phyloP scores from a whole-genome alignment of 768 basidiomycete species.

The Kwoniella botswanensis region DNA sequence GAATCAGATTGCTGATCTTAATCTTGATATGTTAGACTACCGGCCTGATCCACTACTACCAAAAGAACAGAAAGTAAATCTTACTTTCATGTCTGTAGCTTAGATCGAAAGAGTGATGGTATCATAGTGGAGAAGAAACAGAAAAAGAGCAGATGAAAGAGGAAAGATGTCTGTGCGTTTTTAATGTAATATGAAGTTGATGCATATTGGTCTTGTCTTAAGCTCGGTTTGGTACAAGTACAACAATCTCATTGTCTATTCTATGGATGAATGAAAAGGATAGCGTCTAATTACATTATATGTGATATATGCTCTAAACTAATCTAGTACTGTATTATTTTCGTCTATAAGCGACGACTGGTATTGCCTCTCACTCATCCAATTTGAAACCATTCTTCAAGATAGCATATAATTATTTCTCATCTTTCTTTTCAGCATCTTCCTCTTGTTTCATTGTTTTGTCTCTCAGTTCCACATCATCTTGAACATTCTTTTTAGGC shows the following conservation, averaged over 20 bases:
- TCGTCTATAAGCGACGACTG: too few relatives aligned
- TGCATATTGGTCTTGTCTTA: background rate
- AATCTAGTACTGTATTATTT: too few relatives aligned
- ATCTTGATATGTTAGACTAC: slow-evolving; percentile 68
- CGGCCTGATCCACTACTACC: slow-evolving; percentile 95
- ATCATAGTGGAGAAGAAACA: background rate
- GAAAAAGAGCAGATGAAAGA: background rate
- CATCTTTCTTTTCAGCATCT: background rate
- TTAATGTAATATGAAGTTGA: background rate
- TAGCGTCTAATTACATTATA: too few relatives aligned
- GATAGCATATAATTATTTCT: background rate
- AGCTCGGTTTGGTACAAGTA: background rate
- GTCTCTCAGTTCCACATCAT: background rate
- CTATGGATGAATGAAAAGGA: too few relatives aligned
- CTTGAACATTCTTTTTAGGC: background rate
- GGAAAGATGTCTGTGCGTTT: too few relatives aligned
- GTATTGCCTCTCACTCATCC: too few relatives aligned
- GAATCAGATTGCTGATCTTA: background rate
- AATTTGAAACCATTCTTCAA: too few relatives aligned
- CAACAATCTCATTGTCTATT: background rate
- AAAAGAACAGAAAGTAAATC: slow-evolving; percentile 70
- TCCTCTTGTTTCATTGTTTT: background rate
- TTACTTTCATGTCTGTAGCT: background rate
- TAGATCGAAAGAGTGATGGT: background rate
- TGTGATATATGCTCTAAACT: too few relatives aligned